Conservation (phyloP, 257 asterid species). For the Nicotiana tomentosiformis region DNA sequence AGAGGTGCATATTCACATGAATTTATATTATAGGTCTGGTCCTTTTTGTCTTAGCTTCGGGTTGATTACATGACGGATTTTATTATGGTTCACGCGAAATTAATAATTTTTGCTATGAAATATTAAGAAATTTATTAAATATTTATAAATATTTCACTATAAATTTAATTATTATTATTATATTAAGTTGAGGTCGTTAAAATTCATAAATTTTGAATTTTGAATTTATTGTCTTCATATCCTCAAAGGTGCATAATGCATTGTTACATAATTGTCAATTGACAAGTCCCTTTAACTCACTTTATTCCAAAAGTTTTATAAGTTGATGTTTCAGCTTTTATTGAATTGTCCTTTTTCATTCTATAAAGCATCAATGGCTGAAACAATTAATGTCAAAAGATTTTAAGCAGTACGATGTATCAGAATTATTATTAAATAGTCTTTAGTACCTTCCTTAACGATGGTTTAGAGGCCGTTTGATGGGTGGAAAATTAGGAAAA, state of each 20-base stretch:
- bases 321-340: constrained; percentile 1
- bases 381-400: too few species aligned
- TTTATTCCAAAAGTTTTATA: not conserved
- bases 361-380: not conserved
- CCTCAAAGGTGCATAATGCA: not conserved
- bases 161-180: too few species aligned
- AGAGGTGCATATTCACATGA: not conserved
- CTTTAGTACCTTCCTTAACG: too few species aligned
- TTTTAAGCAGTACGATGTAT: too few species aligned
- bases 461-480: not conserved
- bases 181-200: too few species aligned
- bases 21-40: not conserved
- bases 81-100: too few species aligned
- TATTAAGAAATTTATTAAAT: too few species aligned
- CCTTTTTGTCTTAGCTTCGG: not conserved
- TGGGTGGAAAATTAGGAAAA: not conserved
- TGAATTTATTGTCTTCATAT: not conserved
- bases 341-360: not conserved
- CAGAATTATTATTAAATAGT: too few species aligned
- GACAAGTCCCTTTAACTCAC: not conserved
- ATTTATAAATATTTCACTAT: too few species aligned
- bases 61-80: too few species aligned
- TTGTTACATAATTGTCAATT: not conserved
- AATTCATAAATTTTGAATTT: too few species aligned
- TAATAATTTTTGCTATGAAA: too few species aligned